Conservation (phyloP, 2,329 filamentous ascomycete species). For the Penicillium digitatum region DNA sequence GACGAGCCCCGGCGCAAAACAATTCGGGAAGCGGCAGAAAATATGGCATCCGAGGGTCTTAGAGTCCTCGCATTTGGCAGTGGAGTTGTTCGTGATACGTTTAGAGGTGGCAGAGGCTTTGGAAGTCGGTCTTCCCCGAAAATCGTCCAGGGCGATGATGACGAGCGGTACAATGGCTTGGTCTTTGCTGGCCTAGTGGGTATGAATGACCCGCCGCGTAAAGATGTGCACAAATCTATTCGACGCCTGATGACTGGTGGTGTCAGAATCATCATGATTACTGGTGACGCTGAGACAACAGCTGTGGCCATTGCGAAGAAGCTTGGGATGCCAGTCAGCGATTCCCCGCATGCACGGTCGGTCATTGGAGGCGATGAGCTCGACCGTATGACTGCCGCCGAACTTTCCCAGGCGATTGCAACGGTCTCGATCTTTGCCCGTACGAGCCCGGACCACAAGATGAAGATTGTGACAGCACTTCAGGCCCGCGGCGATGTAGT, state of each 20-base stretch:
- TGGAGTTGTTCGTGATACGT: conserved; percentile 58
- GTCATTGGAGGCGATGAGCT: conserved; percentile 87
- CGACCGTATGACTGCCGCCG: conserved; percentile 83
- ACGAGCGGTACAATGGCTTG: conserved; percentile 76
- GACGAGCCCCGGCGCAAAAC: conserved; percentile 71
- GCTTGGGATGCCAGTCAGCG: conserved; percentile 82
- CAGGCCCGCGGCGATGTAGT: conserved; percentile 94
- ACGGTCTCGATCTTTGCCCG: conserved; percentile 92
- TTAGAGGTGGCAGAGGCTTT: conserved; percentile 43
- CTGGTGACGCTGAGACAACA: conserved; percentile 91
- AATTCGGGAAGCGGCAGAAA: conserved; percentile 73
- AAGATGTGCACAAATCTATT: conserved; percentile 85
- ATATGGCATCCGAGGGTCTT: conserved; percentile 83
- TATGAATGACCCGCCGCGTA: conserved; percentile 93
- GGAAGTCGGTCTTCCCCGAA: conserved; percentile 54
- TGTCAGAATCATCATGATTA: conserved; percentile 98
- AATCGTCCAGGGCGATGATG: conserved; percentile 46
- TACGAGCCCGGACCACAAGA: conserved; percentile 94
- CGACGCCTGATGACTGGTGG: conserved; percentile 86
- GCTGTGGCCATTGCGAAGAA: conserved; percentile 90
- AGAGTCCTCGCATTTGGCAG: conserved; percentile 92
- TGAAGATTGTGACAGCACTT: conserved; percentile 90
- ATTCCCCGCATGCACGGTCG: conserved; percentile 52
- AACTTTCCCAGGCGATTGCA: conserved; percentile 78
- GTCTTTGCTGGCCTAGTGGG: conserved; percentile 90